Base-by-base conservation (phyloP, 2,329 filamentous ascomycete genomes). In the Zasmidium angulare region DNA sequence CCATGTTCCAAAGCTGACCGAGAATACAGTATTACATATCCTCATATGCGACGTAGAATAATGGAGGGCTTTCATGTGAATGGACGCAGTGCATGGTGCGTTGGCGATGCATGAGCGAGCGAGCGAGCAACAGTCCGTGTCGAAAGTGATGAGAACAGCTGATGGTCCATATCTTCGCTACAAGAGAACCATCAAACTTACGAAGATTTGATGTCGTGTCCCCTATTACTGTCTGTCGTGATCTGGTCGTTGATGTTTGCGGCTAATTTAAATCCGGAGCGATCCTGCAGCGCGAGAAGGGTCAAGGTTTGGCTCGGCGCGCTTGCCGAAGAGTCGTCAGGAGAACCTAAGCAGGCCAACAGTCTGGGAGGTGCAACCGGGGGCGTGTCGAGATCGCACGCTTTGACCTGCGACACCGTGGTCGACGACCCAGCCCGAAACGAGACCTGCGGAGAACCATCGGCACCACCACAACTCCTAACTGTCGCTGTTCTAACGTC, bases 11-110 rank as follows among this genome's bases (percentile, higher is more conserved):
- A 47, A 7, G 46, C 66, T 71, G 56, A 72, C 56, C 26, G 23
- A 23, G 11, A 23, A 43, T 20, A 3, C 62, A 85, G 81, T 86
- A 85, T 69, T 85, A 85, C 63, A 80, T 86, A 60, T 82, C 79
- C 55, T 85, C 83, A 1, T 85, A 84, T 54, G 60, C 62, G 22
- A 62, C 58, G 23, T 67, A 43, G 36, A 3, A 14, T 43, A 43
- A 19, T 43, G 14, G 51, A 62, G 14, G 49, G 22, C 36, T 43
- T 43, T 43, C 36, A 43, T 43, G 36, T 43, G 36, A 43, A 43
- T 17, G 36, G 36, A 43, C 36, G 36, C 36, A 43, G 36, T 43
- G 36, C 36, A 43, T 17, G 36, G 36, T 43, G 36, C n/a, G 36
- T 19, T 43, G 36, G 36, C 36, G 6, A 19, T 43, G 36, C 36